A percentile compares a stretch with the other conserved stretches of the same genome.
Evolutionary conservation across 2,329 filamentous ascomycete species (phyloP).

Genomic region (Penicillium nordicum): DNA sequence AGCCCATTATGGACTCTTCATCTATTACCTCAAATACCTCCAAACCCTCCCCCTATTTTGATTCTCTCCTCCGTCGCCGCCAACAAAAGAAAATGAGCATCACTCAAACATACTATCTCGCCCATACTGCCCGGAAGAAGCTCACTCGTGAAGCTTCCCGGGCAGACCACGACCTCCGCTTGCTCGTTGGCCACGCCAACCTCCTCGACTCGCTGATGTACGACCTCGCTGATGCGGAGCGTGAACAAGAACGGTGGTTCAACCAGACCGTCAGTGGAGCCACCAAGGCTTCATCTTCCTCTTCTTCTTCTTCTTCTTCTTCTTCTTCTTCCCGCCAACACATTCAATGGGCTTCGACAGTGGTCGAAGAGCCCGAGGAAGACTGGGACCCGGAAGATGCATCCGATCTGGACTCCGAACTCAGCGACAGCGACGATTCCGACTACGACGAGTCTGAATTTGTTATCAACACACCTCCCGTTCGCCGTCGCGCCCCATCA

Average conservation of each 20-base stretch:
- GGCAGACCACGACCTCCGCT: slow-evolving; percentile 88
- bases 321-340: slow-evolving; percentile 54
- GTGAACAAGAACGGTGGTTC: slow-evolving; percentile 96
- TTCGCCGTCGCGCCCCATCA: slow-evolving; percentile 31
- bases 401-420: slow-evolving; percentile 52
- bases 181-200: slow-evolving; percentile 97
- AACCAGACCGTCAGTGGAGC: slow-evolving; percentile 87
- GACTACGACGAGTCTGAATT: slow-evolving; percentile 44
- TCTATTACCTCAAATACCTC: slow-evolving; percentile 21
- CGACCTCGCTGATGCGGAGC: slow-evolving; percentile 87
- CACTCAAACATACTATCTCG: slow-evolving; percentile 97
- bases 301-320: slow-evolving; percentile 17
- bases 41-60: slow-evolving; percentile 38
- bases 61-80: slow-evolving; percentile 37
- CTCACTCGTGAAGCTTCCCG: slow-evolving; percentile 86
- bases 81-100: slow-evolving; percentile 89
- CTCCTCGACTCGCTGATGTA: slow-evolving; percentile 93
- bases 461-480: slow-evolving; percentile 36
- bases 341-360: slow-evolving; percentile 82
- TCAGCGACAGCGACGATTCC: slow-evolving; percentile 47
- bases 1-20: slow-evolving; percentile 26
- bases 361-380: slow-evolving; percentile 65
- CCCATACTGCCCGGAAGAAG: slow-evolving; percentile 94
- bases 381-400: slow-evolving; percentile 65
- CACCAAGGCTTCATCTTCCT: slow-evolving; percentile 45